Evolutionary conservation across 345 rosid species (phyloP).

Genomic region (Bruguiera sexangula): DNA sequence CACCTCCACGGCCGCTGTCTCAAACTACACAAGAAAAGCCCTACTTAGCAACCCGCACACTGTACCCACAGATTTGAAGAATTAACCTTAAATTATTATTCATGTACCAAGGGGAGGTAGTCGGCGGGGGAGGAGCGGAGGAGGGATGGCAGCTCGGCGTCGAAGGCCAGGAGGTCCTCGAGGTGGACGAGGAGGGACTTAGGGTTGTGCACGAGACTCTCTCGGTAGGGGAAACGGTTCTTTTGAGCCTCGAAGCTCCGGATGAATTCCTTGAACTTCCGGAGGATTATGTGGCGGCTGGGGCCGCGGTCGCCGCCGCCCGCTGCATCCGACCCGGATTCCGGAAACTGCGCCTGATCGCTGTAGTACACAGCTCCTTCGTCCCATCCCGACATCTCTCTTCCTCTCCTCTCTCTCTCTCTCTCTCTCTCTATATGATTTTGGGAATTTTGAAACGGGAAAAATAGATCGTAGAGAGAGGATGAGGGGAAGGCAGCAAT

Average conservation of each 20-base stretch:
- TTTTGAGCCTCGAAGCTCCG: slow-evolving; percentile 70
- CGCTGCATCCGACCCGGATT: slow-evolving; percentile 38
- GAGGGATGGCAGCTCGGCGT: slow-evolving; percentile 70
- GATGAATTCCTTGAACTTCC: slow-evolving; percentile 84
- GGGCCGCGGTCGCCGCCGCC: slow-evolving; percentile 28
- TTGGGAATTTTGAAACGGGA: background rate
- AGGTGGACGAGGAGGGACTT: slow-evolving; percentile 61
- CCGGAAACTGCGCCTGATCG: slow-evolving; percentile 88
- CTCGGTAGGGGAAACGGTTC: slow-evolving; percentile 76
- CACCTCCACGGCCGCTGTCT: slow-evolving; percentile 90
- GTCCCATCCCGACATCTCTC: slow-evolving; percentile 83
- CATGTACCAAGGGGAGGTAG: slow-evolving; percentile 63
- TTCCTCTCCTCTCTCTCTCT: background rate
- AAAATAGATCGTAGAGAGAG: background rate
- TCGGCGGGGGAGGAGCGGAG: slow-evolving; percentile 81
- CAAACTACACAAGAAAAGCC: slow-evolving; percentile 45
- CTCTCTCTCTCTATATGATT: background rate
- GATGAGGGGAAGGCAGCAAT: background rate
- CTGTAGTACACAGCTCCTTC: slow-evolving; percentile 90
- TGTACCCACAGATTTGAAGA: background rate
- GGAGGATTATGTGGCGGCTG: slow-evolving; percentile 68
- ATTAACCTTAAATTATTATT: background rate
- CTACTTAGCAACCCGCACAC: background rate
- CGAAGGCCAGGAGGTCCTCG: slow-evolving; percentile 80
- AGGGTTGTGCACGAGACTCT: slow-evolving; percentile 76